Evolutionary conservation across 2,329 filamentous ascomycete genomes (phyloP), one percentile per base, ranked within the genome.

Genomic region (Fusarium sp.): DNA sequence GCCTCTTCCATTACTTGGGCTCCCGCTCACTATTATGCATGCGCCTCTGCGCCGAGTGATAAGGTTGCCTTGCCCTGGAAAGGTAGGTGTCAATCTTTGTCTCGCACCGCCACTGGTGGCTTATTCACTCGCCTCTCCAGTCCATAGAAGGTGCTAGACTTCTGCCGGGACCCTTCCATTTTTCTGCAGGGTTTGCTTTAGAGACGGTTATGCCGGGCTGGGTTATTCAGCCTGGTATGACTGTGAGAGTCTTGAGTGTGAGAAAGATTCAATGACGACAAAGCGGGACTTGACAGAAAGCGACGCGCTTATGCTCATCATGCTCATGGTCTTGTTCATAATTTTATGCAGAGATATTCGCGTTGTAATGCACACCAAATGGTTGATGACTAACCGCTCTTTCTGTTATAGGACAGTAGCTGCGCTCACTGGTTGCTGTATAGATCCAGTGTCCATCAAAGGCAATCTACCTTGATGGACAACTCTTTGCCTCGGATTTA

Each of bases 141-240:
- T 57, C 52, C 52, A 60, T 77, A 71, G 76, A 77, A 77, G 67
- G 74, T 77, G 72, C 76, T 77, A 76, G 76, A 76, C 59, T 54
- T 67, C 57, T 61, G 53, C 43, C 41, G 45, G 42, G 50, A 56
- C 62, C 63, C 54, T 55, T 52, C 49, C 49, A 42, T 41, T 42
- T 30, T 43, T 25, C 28, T 42, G 26, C 43, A 54, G 51, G 51
- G 51, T 28, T 37, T 39, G 16, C 31, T 49, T 52, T 21, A 28
- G 25, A 41, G 57, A 44, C 37, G 51, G 62, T 62, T 56, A 48
- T 50, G 57, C 54, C 50, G 58, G 45, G 42, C 42, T 59, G n/a
- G 25, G 51, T 50, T 59, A 67, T 50, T 59, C n/a, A 49, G 46
- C 31, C 34, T 49, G 39, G 46, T 19, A 51, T 71, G 67, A 70